Evolutionary conservation across 352 stramenopile species (phyloP).

Genomic region (Phytopythium aichiense): DNA sequence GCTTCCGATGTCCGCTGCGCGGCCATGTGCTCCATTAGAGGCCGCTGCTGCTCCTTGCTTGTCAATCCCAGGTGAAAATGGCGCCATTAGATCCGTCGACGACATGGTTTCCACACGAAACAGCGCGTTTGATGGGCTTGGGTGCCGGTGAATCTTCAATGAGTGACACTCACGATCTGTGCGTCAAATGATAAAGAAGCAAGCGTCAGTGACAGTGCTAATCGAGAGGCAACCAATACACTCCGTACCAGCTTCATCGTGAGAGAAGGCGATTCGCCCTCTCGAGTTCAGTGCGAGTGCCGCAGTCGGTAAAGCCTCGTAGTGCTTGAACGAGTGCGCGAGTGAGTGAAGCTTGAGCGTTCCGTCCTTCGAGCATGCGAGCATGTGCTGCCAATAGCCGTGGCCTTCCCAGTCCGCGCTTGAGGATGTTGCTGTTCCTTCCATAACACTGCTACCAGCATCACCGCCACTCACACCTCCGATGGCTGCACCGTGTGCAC

Average conservation of each 20-base stretch:
- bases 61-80: background rate
- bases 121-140: slow-evolving; percentile 48
- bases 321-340: slow-evolving; percentile 75
- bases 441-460: background rate
- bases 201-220: background rate
- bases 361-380: slow-evolving; percentile 85
- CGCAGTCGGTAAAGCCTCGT: slow-evolving; percentile 70
- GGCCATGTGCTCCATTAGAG: background rate
- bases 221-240: background rate
- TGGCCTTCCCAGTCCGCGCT: slow-evolving; percentile 63
- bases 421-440: slow-evolving; percentile 1
- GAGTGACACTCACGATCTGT: slow-evolving; percentile 80
- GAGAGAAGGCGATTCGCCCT: slow-evolving; percentile 76
- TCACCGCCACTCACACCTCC: background rate
- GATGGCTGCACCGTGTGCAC: slow-evolving; percentile 7
- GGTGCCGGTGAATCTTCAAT: slow-evolving; percentile 75
- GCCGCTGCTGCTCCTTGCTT: background rate
- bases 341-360: slow-evolving; percentile 86
- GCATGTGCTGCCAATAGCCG: slow-evolving; percentile 85
- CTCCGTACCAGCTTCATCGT: slow-evolving; percentile 72
- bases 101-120: slow-evolving; percentile 52
- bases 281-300: slow-evolving; percentile 76
- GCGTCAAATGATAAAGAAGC: background rate
- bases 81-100: background rate
- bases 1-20: background rate